Percentiles rank a stretch among this genome's conserved stretches.
Conservation (phyloP, 139 green algal species). For the Micromonas commoda region DNA sequence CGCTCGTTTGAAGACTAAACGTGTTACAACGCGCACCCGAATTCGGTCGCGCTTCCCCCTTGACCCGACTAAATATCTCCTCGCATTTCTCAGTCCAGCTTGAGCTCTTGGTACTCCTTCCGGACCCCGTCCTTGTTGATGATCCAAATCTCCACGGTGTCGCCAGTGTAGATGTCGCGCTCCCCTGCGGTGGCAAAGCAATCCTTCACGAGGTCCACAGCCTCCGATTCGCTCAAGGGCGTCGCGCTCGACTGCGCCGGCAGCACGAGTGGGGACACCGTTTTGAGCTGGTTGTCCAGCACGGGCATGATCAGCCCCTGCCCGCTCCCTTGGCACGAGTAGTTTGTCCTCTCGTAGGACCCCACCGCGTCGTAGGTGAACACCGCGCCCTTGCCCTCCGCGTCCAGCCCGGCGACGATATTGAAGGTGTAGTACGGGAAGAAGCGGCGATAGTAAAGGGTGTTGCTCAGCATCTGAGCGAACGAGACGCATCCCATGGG, state of each 20-base stretch:
- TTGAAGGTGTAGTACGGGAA: slow-evolving; percentile 99
- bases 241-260: slow-evolving; percentile 50
- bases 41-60: too few relatives aligned
- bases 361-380: slow-evolving; percentile 98
- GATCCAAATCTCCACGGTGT: slow-evolving; percentile 91
- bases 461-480: slow-evolving; percentile 95
- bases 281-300: slow-evolving; percentile 97
- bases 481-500: slow-evolving; percentile 78
- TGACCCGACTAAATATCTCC: background rate
- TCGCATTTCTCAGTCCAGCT: slow-evolving; percentile 73
- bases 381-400: slow-evolving; percentile 81
- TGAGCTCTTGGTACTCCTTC: slow-evolving; percentile 70
- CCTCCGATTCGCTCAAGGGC: slow-evolving; percentile 55
- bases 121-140: slow-evolving; percentile 80
- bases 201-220: slow-evolving; percentile 92
- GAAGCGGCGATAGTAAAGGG: slow-evolving; percentile 80
- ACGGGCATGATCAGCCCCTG: slow-evolving; percentile 96
- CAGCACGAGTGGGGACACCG: slow-evolving; percentile 75
- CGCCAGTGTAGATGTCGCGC: slow-evolving; percentile 97
- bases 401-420: slow-evolving; percentile 85
- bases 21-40: too few relatives aligned
- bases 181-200: slow-evolving; percentile 91
- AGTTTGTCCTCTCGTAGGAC: slow-evolving; percentile 69
- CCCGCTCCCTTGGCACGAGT: slow-evolving; percentile 69
- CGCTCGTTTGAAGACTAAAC: too few relatives aligned